Evolutionary conservation across 2,329 filamentous ascomycete genomes (phyloP).

Genomic region (Chaetothyriales sp.): DNA sequence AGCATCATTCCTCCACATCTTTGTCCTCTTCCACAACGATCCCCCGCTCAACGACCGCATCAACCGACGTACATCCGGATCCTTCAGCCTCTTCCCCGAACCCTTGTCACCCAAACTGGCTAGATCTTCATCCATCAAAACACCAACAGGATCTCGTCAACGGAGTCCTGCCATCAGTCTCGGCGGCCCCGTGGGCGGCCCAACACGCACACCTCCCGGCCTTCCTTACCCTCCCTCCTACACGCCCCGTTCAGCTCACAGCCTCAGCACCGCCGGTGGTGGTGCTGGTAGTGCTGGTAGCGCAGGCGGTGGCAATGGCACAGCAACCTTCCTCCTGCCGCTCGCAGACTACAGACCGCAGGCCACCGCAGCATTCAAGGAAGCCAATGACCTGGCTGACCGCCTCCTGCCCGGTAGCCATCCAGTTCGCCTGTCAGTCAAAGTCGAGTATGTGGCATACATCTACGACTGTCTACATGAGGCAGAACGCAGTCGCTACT

Average conservation of each 20-base stretch:
- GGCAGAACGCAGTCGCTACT: conserved; percentile 53
- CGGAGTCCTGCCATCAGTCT: conserved; percentile 35
- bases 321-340: conserved; percentile 64
- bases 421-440: conserved; percentile 73
- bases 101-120: conserved; percentile 11
- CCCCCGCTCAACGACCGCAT: conserved; percentile 51
- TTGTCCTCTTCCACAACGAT: conserved; percentile 88
- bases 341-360: conserved; percentile 60
- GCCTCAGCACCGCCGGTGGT: background rate
- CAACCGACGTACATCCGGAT: conserved; percentile 11
- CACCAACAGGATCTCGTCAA: conserved; percentile 23
- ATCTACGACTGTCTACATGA: conserved; percentile 87
- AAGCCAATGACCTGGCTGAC: conserved; percentile 61
- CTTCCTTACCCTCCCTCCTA: conserved; percentile 18
- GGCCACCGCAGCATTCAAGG: conserved; percentile 66
- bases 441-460: conserved; percentile 84
- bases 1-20: conserved; percentile 91
- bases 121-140: background rate
- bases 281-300: conserved; percentile 1
- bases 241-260: background rate
- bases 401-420: conserved; percentile 70
- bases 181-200: conserved; percentile 29
- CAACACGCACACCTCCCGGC: conserved; percentile 24
- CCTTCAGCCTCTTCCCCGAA: conserved; percentile 14
- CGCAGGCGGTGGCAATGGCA: conserved; percentile 21